Percentiles rank a stretch among this genome's conserved stretches.
Evolutionary conservation across 768 basidiomycete species (phyloP).

Genomic region (Coprinellus micaceus): DNA sequence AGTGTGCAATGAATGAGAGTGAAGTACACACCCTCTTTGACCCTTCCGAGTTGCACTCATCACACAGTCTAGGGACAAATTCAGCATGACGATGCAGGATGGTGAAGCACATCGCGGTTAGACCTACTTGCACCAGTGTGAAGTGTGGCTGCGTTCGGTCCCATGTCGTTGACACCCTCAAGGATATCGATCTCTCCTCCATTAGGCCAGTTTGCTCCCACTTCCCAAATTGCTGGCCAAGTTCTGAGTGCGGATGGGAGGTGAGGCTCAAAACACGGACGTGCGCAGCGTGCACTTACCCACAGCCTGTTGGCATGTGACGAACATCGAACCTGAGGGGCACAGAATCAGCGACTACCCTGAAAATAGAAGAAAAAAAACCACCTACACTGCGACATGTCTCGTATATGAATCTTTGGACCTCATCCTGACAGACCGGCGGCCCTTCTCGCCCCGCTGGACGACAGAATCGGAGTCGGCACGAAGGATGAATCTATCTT

Average conservation of each 20-base stretch:
- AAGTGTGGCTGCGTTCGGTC: slow-evolving; percentile 33
- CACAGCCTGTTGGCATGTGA: slow-evolving; percentile 37
- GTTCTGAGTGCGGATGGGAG: no score
- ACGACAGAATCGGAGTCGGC: slow-evolving; percentile 47
- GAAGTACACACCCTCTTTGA: no score
- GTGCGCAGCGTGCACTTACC: no score
- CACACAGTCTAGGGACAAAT: no score
- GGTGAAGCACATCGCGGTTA: no score
- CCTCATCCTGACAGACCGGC: slow-evolving; percentile 51
- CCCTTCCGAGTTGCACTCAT: no score
- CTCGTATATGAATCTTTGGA: slow-evolving; percentile 48
- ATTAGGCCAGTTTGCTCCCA: slow-evolving; percentile 46
- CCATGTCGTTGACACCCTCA: slow-evolving; percentile 39
- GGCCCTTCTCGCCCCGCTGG: slow-evolving; percentile 42
- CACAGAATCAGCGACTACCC: no score
- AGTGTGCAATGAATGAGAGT: no score
- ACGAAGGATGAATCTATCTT: slow-evolving; percentile 48
- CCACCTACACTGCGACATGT: slow-evolving; percentile 50
- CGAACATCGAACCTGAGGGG: slow-evolving; percentile 30
- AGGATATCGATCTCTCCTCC: slow-evolving; percentile 40
- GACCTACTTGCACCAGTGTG: slow-evolving; percentile 24
- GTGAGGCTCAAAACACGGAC: no score
- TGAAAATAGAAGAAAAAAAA: no score
- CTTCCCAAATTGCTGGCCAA: slow-evolving; percentile 58
- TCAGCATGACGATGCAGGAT: no score